Base-by-base conservation (phyloP, 2,329 filamentous ascomycete genomes). In the Dothiorella sarmentorum region DNA sequence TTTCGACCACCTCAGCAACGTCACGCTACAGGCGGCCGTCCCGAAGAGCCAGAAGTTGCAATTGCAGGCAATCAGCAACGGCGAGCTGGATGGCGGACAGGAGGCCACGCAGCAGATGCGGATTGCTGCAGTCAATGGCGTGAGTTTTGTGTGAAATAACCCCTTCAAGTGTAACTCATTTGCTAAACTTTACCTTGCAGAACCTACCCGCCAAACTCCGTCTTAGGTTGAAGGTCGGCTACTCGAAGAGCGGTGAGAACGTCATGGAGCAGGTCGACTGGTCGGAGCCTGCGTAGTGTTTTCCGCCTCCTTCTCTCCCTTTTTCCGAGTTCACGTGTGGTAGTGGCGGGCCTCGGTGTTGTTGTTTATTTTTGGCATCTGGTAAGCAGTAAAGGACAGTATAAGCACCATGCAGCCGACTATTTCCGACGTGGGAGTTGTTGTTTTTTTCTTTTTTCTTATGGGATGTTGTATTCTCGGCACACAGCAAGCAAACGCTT, bases 11-110 rank as follows among this genome's bases (percentile, higher is more conserved):
- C 79, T 97, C 49, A 86, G 86, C 15, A 84, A 83, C 44, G 89
- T 97, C 27, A 90, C 90, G 24, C 74, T 99, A 64, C 94, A 99
- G 73, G 94, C 93, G 42, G 94, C 94, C 0, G 94, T 99, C 56
- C 94, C 94, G 7, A 99, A 97, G 76, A 91, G 89, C 43, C 94
- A 99, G 76, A 96, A 94, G 72, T 76, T 99, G 67, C 91, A 97
- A 71, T 78, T 99, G 64, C 88, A 95, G 71, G 90, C 88, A 60
- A 96, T 99, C 64, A 96, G 90, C 64, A 90, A 85, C 63, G 78
- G 86, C 4, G 90, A 95, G 29, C 71, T 99, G 42, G 84, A 80
- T 11, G 85, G 86, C 6, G 90, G 90, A 13, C 84, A 87, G 40
- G 91, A 96, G 70, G 93, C 91, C 15, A 91, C 88, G 61, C 94